Base-by-base conservation (phyloP, 495 filamentous ascomycete species). In the Platismatia glauca region DNA sequence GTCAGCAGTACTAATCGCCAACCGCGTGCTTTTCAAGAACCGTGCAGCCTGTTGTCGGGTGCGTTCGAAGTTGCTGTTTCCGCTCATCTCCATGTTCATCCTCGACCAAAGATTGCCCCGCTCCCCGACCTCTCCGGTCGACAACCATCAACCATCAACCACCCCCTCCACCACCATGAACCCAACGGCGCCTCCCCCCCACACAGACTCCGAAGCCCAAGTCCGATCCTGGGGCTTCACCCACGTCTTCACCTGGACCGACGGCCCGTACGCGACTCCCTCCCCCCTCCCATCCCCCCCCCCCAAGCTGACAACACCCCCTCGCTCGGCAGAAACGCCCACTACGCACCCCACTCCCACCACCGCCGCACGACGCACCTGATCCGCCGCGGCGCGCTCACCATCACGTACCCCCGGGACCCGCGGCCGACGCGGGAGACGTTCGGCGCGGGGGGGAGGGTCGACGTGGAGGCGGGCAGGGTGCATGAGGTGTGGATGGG, bases 401-500 rank as follows among this genome's bases (percentile, higher is more conserved):
- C 87, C 0, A 84, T 94, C 64, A 79, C 79, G 0, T 94, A 91
- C 69, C 89, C 89, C 0, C 72, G 86, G 22, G 89, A 92, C 60
- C 75, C 78, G 48, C 72, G 69, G 34, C 77, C 77, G 1, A 80
- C 71, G 62, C 90, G 86, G 73, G 82, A 83, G 71, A 90, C 85
- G 4, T 89, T 87, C 69, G 80, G 81, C 0, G 77, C 77, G 4
- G 90, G 89, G 0, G 82, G 79, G 18, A 76, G 90, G 60, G 70
- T 94, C n/a, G 89, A 93, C 74, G 89, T 95, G 4, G 86, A 86
- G 11, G 86, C 87, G 1, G 78, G 79, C 0, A 81, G 83, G 50
- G 61, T 83, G 13, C 90, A 94, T 74, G 90, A 94, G 77, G 89
- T 94, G 24, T 94, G 89, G 90, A 84, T 92, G 66, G 89, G 90